A percentile compares a stretch with the other conserved stretches of the same genome.
Evolutionary conservation across 768 basidiomycete genomes (phyloP).

Genomic region (Russula sp.): DNA sequence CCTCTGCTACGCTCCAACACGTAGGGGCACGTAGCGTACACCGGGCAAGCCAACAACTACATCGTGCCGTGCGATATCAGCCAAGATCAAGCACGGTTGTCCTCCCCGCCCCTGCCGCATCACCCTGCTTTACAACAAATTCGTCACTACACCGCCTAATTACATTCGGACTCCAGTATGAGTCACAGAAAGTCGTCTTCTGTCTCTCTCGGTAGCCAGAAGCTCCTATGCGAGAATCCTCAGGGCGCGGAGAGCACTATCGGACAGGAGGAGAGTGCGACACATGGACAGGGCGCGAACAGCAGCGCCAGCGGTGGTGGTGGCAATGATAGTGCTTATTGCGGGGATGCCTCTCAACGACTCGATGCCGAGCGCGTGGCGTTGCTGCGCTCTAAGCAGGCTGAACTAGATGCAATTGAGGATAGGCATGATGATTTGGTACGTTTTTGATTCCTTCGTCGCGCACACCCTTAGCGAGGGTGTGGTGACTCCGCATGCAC

Average conservation of each 20-base stretch:
- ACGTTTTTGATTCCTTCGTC: constrained; percentile 26
- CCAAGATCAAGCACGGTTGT: constrained; percentile 43
- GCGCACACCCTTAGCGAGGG: not conserved
- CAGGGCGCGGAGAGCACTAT: not conserved
- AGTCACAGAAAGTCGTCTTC: constrained; percentile 13
- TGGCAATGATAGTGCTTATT: not conserved
- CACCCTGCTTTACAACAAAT: not conserved
- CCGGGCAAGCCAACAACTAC: constrained; percentile 46
- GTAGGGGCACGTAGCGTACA: not conserved
- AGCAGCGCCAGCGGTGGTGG: constrained; percentile 10
- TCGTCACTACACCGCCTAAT: not conserved
- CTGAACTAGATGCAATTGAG: constrained; percentile 48
- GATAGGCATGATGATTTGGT: constrained; percentile 71
- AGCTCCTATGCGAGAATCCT: constrained; percentile 1
- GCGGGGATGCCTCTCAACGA: constrained; percentile 14
- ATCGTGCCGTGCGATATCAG: constrained; percentile 56
- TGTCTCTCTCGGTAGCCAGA: constrained; percentile 2
- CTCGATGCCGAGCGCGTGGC: constrained; percentile 34
- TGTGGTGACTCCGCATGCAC: not conserved
- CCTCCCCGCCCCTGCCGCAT: not conserved
- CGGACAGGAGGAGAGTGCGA: not conserved
- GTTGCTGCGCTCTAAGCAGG: constrained; percentile 53
- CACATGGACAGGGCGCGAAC: not conserved
- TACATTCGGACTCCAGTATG: not conserved
- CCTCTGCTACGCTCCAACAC: constrained; percentile 3